A percentile compares a stretch with the other conserved stretches of the same genome.
Evolutionary conservation across 371 early-diverging fungal species (phyloP).

Genomic region (Entomophthora muscae): DNA sequence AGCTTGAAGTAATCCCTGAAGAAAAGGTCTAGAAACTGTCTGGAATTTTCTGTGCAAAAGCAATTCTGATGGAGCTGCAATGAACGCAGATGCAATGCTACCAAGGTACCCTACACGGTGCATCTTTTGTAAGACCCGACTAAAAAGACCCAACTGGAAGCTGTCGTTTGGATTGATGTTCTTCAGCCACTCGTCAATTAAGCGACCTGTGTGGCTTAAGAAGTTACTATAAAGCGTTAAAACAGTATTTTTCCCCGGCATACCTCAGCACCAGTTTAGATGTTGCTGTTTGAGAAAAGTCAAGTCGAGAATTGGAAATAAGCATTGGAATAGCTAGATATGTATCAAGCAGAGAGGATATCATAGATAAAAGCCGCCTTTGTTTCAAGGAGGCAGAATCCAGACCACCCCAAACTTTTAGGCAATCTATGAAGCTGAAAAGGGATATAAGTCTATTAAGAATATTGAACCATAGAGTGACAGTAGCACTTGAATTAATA

Average conservation of each 20-base stretch:
- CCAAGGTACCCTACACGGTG: neutral
- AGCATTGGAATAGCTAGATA: neutral
- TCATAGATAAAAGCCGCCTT: neutral
- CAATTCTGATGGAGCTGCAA: neutral
- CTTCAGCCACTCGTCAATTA: neutral
- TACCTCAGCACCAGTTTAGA: neutral
- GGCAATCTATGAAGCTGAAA: neutral
- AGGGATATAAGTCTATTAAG: neutral
- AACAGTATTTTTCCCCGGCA: neutral
- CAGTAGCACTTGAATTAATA: neutral
- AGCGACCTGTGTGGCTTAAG: neutral
- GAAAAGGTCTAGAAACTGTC: neutral
- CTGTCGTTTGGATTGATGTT: neutral
- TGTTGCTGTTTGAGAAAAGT: neutral
- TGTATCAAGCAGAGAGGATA: neutral
- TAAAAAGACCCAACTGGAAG: neutral
- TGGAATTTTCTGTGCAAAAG: neutral
- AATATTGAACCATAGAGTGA: neutral
- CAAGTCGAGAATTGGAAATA: neutral
- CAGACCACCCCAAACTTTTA: neutral
- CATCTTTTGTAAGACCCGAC: neutral
- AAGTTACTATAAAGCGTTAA: neutral
- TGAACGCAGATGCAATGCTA: neutral
- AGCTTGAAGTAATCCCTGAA: neutral
- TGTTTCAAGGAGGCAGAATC: neutral